phyloP scores from a whole-genome alignment of 805 yeast genomes.

The Metschnikowia kunwiensis region DNA sequence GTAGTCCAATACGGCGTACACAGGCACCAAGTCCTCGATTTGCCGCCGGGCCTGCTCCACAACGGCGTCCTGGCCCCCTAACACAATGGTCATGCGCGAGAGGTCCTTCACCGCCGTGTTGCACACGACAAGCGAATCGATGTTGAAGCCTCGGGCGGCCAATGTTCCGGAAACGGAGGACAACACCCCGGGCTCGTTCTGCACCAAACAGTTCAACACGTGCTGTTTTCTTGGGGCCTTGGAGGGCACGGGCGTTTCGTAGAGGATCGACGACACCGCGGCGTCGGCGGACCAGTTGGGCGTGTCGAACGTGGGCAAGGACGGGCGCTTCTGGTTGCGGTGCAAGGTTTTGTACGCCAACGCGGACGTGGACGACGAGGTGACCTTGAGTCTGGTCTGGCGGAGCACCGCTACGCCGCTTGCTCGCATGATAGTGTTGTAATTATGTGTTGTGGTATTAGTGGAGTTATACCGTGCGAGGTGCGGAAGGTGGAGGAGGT shows the following conservation, averaged over 20 bases:
- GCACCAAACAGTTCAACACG: constrained; percentile 93
- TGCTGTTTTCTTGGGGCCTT: constrained; percentile 72
- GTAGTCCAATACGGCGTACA: constrained; percentile 95
- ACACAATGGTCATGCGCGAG: constrained; percentile 93
- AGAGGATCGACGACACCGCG: constrained; percentile 91
- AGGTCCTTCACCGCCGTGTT: constrained; percentile 93
- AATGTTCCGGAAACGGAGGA: constrained; percentile 90
- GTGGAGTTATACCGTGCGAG: no score
- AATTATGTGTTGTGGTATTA: neutral
- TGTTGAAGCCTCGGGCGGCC: constrained; percentile 98
- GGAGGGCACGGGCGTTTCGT: constrained; percentile 78
- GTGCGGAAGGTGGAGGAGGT: no score
- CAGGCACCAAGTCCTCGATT: constrained; percentile 96
- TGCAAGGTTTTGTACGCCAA: constrained; percentile 90
- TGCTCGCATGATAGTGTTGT: constrained; percentile 2
- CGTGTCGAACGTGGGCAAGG: constrained; percentile 87
- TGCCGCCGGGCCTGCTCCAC: constrained; percentile 98
- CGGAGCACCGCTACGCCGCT: constrained; percentile 11
- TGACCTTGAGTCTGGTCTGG: constrained; percentile 18
- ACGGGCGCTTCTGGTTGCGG: constrained; percentile 81
- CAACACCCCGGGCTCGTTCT: constrained; percentile 97
- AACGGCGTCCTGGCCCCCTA: constrained; percentile 92
- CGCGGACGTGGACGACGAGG: constrained; percentile 80
- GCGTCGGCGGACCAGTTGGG: constrained; percentile 96
- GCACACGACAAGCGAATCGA: constrained; percentile 94